A percentile compares a stretch with the other conserved stretches of the same genome.
phyloP scores from a whole-genome alignment of 805 yeast genomes.

The Wickerhamomyces kurtzmanii region DNA sequence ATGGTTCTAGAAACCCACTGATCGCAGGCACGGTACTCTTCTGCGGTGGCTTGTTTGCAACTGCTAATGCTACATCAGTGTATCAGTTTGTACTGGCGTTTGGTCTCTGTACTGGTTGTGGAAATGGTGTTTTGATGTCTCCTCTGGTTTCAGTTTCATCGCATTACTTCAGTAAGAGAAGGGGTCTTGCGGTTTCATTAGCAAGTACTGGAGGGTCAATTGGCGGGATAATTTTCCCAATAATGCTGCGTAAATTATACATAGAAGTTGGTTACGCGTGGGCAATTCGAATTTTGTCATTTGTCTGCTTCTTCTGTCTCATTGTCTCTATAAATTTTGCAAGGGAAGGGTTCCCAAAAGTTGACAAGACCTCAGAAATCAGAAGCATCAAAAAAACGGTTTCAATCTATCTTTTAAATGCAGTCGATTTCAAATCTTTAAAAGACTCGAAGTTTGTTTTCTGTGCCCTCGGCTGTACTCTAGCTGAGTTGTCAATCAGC shows the following conservation, averaged over 20 bases:
- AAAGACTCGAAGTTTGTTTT: conserved; percentile 33
- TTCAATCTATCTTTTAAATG: too few species aligned
- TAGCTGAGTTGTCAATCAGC: conserved; percentile 36
- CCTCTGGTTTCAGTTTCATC: conserved; percentile 52
- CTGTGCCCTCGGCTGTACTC: conserved; percentile 32
- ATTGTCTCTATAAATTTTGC: conserved; percentile 22
- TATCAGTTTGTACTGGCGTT: conserved; percentile 56
- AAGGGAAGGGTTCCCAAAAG: conserved; percentile 36
- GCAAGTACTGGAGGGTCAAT: conserved; percentile 42
- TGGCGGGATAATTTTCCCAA: conserved; percentile 46
- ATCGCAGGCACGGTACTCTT: conserved; percentile 29
- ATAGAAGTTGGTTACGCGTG: conserved; percentile 38
- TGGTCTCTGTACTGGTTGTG: conserved; percentile 44
- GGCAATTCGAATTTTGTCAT: conserved; percentile 45
- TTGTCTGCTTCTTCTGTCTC: conserved; percentile 29
- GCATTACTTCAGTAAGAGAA: conserved; percentile 50
- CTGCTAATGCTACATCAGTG: conserved; percentile 37
- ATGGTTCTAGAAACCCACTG: conserved; percentile 36
- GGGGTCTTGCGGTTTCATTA: conserved; percentile 45
- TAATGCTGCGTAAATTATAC: conserved; percentile 37
- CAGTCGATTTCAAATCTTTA: conserved; percentile 25
- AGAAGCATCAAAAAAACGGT: too few species aligned
- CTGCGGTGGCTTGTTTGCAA: conserved; percentile 39
- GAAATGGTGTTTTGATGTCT: conserved; percentile 44
- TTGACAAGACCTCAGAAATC: too few species aligned